These are phyloP conservation scores for Macrocybe sp. DNA, from an alignment of 1,284 basidiomycete genomes.

Conservation along the genomic window DNA sequence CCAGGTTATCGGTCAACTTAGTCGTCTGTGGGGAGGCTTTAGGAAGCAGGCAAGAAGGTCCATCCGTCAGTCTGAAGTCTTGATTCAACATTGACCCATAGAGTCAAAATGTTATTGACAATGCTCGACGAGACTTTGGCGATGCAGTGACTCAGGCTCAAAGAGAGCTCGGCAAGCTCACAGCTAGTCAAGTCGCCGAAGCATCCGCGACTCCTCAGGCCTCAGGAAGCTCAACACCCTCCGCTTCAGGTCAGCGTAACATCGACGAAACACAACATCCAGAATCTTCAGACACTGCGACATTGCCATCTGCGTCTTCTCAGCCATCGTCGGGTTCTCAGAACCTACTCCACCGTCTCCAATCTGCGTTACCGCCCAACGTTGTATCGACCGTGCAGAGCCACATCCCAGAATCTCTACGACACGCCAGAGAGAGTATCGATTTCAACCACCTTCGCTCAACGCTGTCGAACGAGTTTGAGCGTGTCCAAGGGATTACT, in stretches of 20 bases:
- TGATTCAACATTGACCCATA: conserved; percentile 24
- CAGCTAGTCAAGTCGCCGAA: conserved; percentile 29
- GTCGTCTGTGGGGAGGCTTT: conserved; percentile 85
- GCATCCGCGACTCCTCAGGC: conserved; percentile 9
- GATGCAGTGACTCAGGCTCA: conserved; percentile 81
- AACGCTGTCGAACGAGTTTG: conserved; percentile 66
- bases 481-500: conserved; percentile 68
- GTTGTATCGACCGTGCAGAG: conserved; percentile 65
- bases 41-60: conserved; percentile 68
- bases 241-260: conserved; percentile 3
- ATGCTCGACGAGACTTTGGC: conserved; percentile 73
- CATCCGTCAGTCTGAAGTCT: conserved; percentile 4
- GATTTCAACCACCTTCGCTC: conserved; percentile 64
- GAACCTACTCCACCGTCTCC: conserved; percentile 63
- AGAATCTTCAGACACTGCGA: conserved; percentile 15
- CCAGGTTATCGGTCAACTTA: conserved; percentile 82
- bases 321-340: conserved; percentile 19
- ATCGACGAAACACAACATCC: conserved; percentile 7
- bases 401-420: conserved; percentile 62
- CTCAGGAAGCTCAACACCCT: conserved; percentile 5
- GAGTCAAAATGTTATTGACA: conserved; percentile 72
- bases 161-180: conserved; percentile 69
- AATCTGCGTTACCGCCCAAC: conserved; percentile 67
- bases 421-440: conserved; percentile 54
- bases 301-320: conserved; percentile 12